phyloP scores from a whole-genome alignment of 129 eudicot species.

The Artemisia argyi region DNA sequence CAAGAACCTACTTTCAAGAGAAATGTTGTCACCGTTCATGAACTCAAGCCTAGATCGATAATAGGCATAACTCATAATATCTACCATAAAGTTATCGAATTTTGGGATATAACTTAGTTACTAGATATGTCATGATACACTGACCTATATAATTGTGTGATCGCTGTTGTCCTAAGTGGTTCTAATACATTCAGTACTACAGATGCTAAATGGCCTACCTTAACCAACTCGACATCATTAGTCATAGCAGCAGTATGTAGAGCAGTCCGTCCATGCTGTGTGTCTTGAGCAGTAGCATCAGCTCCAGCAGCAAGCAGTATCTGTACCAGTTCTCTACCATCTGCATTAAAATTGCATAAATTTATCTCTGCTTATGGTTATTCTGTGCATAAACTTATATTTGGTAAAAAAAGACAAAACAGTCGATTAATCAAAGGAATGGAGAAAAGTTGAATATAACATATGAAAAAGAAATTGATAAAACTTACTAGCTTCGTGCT shows the following conservation, averaged over 20 bases:
- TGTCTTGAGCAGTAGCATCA: constrained; percentile 87
- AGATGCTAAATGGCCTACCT: constrained; percentile 40
- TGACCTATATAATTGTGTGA: no score
- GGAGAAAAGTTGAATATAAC: no score
- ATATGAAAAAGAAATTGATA: no score
- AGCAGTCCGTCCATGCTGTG: constrained; percentile 81
- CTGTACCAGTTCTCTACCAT: constrained; percentile 86
- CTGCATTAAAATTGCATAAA: constrained; percentile 42
- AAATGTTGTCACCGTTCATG: no score
- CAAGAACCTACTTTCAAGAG: no score
- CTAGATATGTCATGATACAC: no score
- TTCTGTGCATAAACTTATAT: neutral
- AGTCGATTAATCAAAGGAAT: neutral
- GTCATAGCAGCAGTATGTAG: constrained; percentile 95
- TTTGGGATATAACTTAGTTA: no score
- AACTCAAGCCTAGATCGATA: no score
- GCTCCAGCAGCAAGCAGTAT: constrained; percentile 89
- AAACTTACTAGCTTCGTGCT: constrained; percentile 83
- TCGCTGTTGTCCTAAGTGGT: no score
- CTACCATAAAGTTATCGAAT: no score
- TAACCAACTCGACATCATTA: constrained; percentile 86
- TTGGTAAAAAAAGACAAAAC: neutral
- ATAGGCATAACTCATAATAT: no score
- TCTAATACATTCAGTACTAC: neutral
- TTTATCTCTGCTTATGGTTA: neutral